phyloP scores from a whole-genome alignment of 148 eudicot species.

The Silene latifolia region DNA sequence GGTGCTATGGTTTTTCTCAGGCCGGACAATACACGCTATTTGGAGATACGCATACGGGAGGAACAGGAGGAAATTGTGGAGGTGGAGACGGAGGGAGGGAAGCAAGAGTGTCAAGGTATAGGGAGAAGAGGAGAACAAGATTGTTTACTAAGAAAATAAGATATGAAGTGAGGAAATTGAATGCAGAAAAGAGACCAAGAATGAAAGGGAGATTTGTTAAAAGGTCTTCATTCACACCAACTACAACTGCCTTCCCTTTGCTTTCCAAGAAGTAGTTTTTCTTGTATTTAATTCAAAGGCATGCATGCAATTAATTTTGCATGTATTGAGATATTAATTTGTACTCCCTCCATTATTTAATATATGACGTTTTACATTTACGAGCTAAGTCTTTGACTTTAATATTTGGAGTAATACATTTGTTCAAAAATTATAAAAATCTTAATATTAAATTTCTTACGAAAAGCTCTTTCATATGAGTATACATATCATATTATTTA shows the following conservation, averaged over 20 bases:
- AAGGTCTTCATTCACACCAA: conserved; percentile 42
- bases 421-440: no score
- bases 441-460: no score
- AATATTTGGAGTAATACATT: no score
- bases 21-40: conserved; percentile 28
- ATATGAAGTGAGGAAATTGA: conserved; percentile 88
- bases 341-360: no score
- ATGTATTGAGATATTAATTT: neutral
- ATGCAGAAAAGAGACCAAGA: conserved; percentile 94
- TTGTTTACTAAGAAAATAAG: conserved; percentile 92
- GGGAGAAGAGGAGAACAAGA: conserved; percentile 85
- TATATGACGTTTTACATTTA: no score
- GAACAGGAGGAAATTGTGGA: conserved; percentile 24
- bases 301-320: neutral
- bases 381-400: no score
- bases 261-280: conserved; percentile 19
- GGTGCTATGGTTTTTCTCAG: conserved; percentile 38
- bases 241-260: conserved; percentile 28
- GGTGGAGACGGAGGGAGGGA: conserved; percentile 64
- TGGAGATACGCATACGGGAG: conserved; percentile 32
- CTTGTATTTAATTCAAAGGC: no score
- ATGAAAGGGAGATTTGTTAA: conserved; percentile 97
- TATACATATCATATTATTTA: no score
- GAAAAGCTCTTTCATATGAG: no score
- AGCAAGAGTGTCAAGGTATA: conserved; percentile 80